Base-by-base conservation (phyloP, 225 moss, liverwort and hornwort species). In the Sphagnum tenellum region DNA sequence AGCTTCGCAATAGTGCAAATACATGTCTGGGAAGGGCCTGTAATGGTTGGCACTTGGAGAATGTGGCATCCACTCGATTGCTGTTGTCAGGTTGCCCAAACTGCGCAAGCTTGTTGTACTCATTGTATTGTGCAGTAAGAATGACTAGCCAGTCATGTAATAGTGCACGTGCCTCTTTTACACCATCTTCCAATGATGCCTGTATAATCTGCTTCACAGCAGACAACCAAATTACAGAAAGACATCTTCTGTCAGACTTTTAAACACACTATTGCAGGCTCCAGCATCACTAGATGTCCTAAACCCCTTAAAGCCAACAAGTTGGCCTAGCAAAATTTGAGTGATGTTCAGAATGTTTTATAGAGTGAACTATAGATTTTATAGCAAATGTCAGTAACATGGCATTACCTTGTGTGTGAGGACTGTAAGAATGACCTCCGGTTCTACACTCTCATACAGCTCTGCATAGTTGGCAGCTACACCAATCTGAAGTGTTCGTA, bases 121-220 rank as follows among this genome's bases (percentile, higher is more conserved):
- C 89, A 55, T 98, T 98, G 70, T 98, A 98, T 70, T 98, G 98
- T 44, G 98, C 90, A 48, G 93, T 89, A 45, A 98, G 83, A 60
- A 98, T 98, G 71, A 98, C 93, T 57, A 98, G 89, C 98, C 98
- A 98, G 73, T 98, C 98, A 69, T 98, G 93, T 58, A 98, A 70
- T 49, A 98, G 83, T 56, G 84, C 71, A 9, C 98, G 89, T 51
- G 90, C 98, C 71, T 98, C 98, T 75, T 88, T 93, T 12, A 98
- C 89, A 56, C 98, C 98, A 67, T 98, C 90, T 61, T 90, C 90
- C 68, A 98, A 72, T 56, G 98, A 93, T 58, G 93, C 90, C 68
- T 82, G 94, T 61, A 98, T 91, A 67, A 98, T 93, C 98, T 98
- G 93, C 48, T 3, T 46, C 45, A 56, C 2, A 55, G 45, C 10